A percentile compares a stretch with the other conserved stretches of the same genome.
Conservation (phyloP, 352 stramenopile genomes). For the Phytophthora lateralis region DNA sequence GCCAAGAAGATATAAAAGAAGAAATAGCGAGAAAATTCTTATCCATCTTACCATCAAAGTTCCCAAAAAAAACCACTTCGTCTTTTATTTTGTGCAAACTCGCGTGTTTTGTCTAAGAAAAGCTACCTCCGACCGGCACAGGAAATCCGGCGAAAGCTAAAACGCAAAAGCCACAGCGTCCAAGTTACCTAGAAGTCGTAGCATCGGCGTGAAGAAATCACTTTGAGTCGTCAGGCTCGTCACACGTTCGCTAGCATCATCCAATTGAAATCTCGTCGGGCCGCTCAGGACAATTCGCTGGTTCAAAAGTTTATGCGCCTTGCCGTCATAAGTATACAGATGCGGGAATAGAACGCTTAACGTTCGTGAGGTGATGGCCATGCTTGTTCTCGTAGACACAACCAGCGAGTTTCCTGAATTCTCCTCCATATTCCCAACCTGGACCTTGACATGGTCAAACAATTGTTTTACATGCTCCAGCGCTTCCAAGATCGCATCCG, state of each 20-base stretch:
- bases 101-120: no score
- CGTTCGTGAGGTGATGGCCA: background rate
- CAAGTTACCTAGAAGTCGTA: background rate
- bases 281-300: background rate
- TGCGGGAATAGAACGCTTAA: background rate
- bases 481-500: background rate
- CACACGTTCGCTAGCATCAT: background rate
- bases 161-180: background rate
- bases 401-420: background rate
- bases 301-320: background rate
- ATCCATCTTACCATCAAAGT: no score
- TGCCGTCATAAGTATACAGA: background rate
- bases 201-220: constrained; percentile 1
- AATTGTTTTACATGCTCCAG: background rate
- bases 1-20: no score
- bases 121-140: background rate
- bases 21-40: no score
- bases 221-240: background rate
- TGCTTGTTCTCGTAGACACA: background rate
- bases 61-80: no score
- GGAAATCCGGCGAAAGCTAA: background rate
- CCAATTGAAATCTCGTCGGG: background rate
- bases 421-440: background rate
- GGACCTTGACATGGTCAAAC: background rate
- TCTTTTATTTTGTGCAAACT: no score